A percentile compares a stretch with the other conserved stretches of the same genome.
These are phyloP conservation scores for Leccinum pachyderme DNA, from an alignment of 1,284 basidiomycete genomes.

Conservation along the genomic window DNA sequence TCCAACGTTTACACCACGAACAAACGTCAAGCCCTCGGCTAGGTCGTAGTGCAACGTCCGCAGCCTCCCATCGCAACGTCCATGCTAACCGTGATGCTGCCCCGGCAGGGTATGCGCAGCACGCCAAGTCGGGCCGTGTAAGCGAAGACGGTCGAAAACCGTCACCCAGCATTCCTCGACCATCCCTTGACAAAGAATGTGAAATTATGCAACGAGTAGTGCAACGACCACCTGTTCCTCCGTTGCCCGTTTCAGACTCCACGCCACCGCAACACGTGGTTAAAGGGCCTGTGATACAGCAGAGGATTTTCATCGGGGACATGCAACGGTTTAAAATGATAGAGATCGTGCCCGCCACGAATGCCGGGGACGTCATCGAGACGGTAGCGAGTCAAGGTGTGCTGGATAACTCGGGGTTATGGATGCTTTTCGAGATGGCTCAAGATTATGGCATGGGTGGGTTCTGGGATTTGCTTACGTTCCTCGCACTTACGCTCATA, in stretches of 20 bases:
- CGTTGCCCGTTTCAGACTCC: slow-evolving; percentile 35
- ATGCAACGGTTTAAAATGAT: slow-evolving; percentile 72
- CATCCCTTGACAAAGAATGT: slow-evolving; percentile 24
- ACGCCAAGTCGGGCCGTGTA: slow-evolving; percentile 19
- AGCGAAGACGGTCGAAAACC: slow-evolving; percentile 32
- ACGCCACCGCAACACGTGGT: slow-evolving; percentile 19
- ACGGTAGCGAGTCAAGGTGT: slow-evolving; percentile 61
- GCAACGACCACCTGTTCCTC: slow-evolving; percentile 37
- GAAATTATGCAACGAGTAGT: slow-evolving; percentile 20
- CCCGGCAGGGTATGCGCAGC: slow-evolving; percentile 19
- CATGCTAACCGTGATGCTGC: slow-evolving; percentile 19
- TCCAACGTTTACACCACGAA: slow-evolving; percentile 32
- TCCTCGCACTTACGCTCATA: background rate
- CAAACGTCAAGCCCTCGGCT: slow-evolving; percentile 31
- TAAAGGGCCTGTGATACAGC: slow-evolving; percentile 44
- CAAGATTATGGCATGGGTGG: slow-evolving; percentile 85
- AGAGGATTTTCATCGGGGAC: slow-evolving; percentile 71
- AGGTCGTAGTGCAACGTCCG: slow-evolving; percentile 33
- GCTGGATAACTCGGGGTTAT: slow-evolving; percentile 55
- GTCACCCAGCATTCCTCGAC: slow-evolving; percentile 17
- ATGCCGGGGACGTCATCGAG: slow-evolving; percentile 63
- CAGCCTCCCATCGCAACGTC: slow-evolving; percentile 6
- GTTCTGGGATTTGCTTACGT: slow-evolving; percentile 22
- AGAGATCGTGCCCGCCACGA: slow-evolving; percentile 59
- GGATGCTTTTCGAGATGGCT: slow-evolving; percentile 79